Percentiles rank a stretch among this genome's conserved stretches.
Conservation (phyloP, 768 basidiomycete species). For the Tubosaeta sp. region DNA sequence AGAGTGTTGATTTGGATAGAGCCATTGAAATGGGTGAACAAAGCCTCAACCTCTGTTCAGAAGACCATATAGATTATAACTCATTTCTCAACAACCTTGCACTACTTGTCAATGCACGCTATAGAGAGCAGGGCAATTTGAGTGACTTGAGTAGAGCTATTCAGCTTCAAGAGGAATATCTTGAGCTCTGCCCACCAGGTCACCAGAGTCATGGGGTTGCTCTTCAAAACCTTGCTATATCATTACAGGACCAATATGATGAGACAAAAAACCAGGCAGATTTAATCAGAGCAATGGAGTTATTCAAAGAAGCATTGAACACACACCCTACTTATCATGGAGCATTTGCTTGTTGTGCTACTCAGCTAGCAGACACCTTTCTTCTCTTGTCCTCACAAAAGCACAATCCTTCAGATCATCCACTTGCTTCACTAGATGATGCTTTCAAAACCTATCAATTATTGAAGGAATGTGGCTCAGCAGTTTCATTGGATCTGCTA, state of each 20-base stretch:
- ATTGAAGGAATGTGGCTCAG: neutral
- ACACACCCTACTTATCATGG: neutral
- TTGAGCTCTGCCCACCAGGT: neutral
- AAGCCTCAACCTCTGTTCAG: neutral
- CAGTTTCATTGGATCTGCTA: neutral
- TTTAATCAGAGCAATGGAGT: neutral
- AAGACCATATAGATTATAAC: neutral
- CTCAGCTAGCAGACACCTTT: neutral
- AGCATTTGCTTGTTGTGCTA: neutral
- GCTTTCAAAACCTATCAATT: neutral
- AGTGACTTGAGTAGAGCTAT: neutral
- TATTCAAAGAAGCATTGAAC: neutral
- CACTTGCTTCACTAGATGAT: neutral
- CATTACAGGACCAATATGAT: neutral
- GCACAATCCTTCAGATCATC: neutral
- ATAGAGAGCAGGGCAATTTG: neutral
- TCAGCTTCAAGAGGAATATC: neutral
- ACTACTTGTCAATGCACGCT: neutral
- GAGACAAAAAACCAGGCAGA: neutral
- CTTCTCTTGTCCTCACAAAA: neutral
- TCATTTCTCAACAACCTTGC: neutral
- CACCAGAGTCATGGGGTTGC: neutral
- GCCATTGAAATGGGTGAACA: neutral
- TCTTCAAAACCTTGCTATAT: neutral
- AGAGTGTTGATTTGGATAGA: neutral